Conservation (phyloP, 31 red algal genomes). For the Bonnemaisonia californica region DNA sequence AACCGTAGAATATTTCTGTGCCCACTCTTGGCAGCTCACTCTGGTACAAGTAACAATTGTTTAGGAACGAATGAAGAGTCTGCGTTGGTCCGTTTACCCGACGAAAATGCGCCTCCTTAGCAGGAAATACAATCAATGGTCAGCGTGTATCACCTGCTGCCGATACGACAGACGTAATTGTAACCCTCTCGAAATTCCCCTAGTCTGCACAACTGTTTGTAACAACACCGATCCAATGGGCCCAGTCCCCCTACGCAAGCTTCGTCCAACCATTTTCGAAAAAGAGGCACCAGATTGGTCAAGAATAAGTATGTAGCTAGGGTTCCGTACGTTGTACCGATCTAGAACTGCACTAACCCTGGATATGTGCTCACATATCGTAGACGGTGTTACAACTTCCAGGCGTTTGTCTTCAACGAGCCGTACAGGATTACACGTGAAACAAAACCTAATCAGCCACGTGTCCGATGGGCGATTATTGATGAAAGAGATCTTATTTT, state of each 20-base stretch:
- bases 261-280: neutral
- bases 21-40: slow-evolving; percentile 15
- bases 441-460: neutral
- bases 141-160: slow-evolving; percentile 15
- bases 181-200: slow-evolving; percentile 16
- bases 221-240: neutral
- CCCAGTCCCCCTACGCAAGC: neutral
- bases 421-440: no score
- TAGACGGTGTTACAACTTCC: no score
- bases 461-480: neutral
- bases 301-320: slow-evolving; percentile 4
- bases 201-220: slow-evolving; percentile 18
- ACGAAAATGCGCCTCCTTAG: slow-evolving; percentile 33
- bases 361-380: no score
- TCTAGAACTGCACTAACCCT: no score
- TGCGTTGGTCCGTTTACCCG: neutral
- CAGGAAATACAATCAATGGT: slow-evolving; percentile 16
- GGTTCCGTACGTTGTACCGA: neutral
- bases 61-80: slow-evolving; percentile 14
- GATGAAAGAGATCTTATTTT: neutral
- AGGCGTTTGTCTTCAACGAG: no score
- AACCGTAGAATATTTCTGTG: slow-evolving; percentile 25
- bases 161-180: slow-evolving; percentile 41
- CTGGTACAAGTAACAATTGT: neutral
- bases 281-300: slow-evolving; percentile 13